A percentile compares a stretch with the other conserved stretches of the same genome.
phyloP scores from a whole-genome alignment of 495 filamentous ascomycete genomes.

The Neurospora sp. region DNA sequence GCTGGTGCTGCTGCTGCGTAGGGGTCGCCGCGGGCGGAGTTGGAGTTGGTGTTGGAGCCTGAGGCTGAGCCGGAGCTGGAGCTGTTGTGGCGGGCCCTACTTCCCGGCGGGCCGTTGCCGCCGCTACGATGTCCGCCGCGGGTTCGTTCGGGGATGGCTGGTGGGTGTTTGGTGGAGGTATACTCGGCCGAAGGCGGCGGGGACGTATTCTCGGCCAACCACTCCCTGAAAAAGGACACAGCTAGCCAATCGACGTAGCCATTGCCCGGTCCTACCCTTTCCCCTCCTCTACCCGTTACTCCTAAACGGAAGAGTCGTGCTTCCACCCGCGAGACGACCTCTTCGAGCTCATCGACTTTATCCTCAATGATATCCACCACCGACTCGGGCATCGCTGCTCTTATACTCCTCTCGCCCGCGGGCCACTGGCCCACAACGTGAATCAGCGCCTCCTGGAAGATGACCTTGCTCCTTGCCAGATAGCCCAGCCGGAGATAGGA shows the following conservation, averaged over 20 bases:
- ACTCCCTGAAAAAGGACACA: slow-evolving; percentile 75
- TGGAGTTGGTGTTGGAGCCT: slow-evolving; percentile 5
- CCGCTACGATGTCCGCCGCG: not conserved
- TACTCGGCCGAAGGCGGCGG: slow-evolving; percentile 38
- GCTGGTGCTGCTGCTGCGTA: slow-evolving; percentile 6
- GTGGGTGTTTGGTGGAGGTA: slow-evolving; percentile 9
- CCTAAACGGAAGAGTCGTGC: slow-evolving; percentile 69
- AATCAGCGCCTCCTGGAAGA: slow-evolving; percentile 81
- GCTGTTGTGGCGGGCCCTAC: not conserved
- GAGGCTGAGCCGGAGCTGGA: not conserved
- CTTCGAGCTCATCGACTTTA: slow-evolving; percentile 76
- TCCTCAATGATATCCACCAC: slow-evolving; percentile 86
- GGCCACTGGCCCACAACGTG: slow-evolving; percentile 94
- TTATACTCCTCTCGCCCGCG: slow-evolving; percentile 61
- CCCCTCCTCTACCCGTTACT: slow-evolving; percentile 67
- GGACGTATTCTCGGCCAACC: slow-evolving; percentile 79
- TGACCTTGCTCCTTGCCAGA: slow-evolving; percentile 69
- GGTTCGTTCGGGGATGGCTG: slow-evolving; percentile 17
- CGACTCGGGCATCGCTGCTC: slow-evolving; percentile 54
- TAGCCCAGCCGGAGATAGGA: slow-evolving; percentile 85
- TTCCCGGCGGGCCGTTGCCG: slow-evolving; percentile 15
- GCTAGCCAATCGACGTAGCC: slow-evolving; percentile 82
- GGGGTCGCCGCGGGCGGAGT: slow-evolving; percentile 16
- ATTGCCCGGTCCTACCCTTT: slow-evolving; percentile 66
- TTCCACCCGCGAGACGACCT: slow-evolving; percentile 57